These are phyloP conservation scores for Pterocarpus santalinus DNA, from an alignment of 306 rosid species.

Conservation along the genomic window DNA sequence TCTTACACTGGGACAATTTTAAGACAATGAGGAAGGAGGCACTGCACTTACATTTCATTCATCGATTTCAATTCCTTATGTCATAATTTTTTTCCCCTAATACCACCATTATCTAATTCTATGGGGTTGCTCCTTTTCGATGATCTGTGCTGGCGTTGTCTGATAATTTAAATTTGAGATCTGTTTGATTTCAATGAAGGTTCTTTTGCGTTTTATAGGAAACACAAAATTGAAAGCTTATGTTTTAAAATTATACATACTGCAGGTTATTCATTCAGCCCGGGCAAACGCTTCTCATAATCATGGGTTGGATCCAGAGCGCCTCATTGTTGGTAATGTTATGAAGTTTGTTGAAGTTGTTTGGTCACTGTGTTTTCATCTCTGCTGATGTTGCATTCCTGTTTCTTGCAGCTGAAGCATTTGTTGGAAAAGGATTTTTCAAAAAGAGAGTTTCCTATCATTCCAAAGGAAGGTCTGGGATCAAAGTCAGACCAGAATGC, in stretches of 20 bases:
- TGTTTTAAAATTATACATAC: conserved; percentile 19
- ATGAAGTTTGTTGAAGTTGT: conserved; percentile 29
- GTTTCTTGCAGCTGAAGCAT: conserved; percentile 79
- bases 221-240: neutral
- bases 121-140: neutral
- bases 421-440: conserved; percentile 81
- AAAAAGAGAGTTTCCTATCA: conserved; percentile 65
- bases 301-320: conserved; percentile 85
- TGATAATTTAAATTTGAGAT: conserved; percentile 19
- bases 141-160: neutral
- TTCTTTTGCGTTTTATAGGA: conserved; percentile 25
- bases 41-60: conserved; percentile 9
- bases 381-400: conserved; percentile 38
- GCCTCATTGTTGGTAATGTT: conserved; percentile 84
- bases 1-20: too few species aligned
- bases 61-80: conserved; percentile 13
- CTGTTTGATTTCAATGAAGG: conserved; percentile 9
- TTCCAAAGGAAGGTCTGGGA: conserved; percentile 58
- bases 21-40: too few species aligned
- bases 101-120: conserved; percentile 12
- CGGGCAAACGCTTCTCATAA: conserved; percentile 92
- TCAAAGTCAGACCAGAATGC: conserved; percentile 73
- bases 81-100: conserved; percentile 3
- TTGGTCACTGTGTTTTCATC: conserved; percentile 13
- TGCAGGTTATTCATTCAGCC: conserved; percentile 93